Base-by-base conservation (phyloP, 768 basidiomycete genomes). In the Tremella fuciformis region DNA sequence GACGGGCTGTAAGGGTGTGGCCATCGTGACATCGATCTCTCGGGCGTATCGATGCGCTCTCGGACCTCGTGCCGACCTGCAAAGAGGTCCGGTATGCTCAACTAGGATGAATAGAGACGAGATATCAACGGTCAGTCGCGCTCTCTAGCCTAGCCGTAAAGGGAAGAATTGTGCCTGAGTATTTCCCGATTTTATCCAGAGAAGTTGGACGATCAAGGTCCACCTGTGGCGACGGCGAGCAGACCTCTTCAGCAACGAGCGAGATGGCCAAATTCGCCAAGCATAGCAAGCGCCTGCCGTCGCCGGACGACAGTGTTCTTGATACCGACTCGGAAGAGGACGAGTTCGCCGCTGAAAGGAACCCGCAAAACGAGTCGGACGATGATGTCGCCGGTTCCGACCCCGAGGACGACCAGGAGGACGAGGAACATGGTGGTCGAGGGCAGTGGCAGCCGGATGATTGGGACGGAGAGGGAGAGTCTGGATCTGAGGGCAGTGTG, bases 241-340 rank as follows among this genome's bases (percentile, higher is more conserved):
- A 34, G 4, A 11, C 11, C 29, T 34, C 11, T 34, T 4, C 4
- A 26, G 19, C 47, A 21, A 21, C 4, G 21, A 48, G 11, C 15
- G 13, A 21, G 16, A 22, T 53, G 39, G 34, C 22, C 34, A 37
- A 39, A 13, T 6, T 38, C 18, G 49, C 18, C 1, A 25, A 55
- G 55, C 29, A 34, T 11, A 34, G 29, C 29, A 34, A 34, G 26
- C 50, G 24, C 2, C 47, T 18, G 29, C 25, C 58, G 11, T 46
- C 41, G n/a, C 41, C 39, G n/a, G 65, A 70, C 22, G 64, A 67
- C 42, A 60, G 58, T 26, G 50, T 60, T 39, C 62, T 70, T 19
- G 69, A 71, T 18, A 58, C 44, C 13, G 76, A 77, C 21, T 71
- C 67, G 1, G 76, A 77, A 55, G 68, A 65, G 3, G 76, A 77